Evolutionary conservation across 2,329 filamentous ascomycete genomes (phyloP).

Genomic region (Lachnellula arida): DNA sequence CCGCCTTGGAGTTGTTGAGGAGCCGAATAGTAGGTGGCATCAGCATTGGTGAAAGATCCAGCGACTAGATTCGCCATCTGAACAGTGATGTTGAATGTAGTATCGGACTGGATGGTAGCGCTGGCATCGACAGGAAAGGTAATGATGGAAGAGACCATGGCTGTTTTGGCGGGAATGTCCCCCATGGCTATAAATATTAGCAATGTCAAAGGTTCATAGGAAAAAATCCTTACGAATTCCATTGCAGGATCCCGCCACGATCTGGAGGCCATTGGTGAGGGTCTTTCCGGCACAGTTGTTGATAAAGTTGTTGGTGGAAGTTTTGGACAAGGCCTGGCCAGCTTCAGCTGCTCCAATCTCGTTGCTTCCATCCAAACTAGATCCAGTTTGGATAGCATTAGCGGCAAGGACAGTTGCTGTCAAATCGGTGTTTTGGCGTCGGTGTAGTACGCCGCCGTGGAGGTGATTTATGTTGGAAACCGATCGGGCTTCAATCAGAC

Average conservation of each 20-base stretch:
- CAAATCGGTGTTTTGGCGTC: constrained; percentile 3
- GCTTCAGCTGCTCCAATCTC: constrained; percentile 22
- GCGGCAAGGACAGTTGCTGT: constrained; percentile 20
- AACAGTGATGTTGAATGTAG: constrained; percentile 29
- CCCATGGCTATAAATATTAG: constrained; percentile 30
- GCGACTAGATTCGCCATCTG: constrained; percentile 33
- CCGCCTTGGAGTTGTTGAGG: constrained; percentile 34
- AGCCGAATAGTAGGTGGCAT: constrained; percentile 36
- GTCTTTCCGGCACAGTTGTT: constrained; percentile 34
- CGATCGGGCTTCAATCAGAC: constrained; percentile 19
- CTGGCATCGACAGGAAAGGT: constrained; percentile 19
- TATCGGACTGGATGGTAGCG: constrained; percentile 10
- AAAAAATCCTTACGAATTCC: constrained; percentile 30
- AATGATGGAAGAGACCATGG: constrained; percentile 31
- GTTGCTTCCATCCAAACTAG: constrained; percentile 24
- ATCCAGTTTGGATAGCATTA: constrained; percentile 28
- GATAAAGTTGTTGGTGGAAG: constrained; percentile 33
- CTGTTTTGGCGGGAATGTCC: constrained; percentile 27
- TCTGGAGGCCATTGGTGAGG: constrained; percentile 57
- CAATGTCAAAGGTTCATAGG: neutral
- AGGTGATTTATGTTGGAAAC: constrained; percentile 15
- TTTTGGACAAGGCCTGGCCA: constrained; percentile 26
- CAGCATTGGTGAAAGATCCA: constrained; percentile 37
- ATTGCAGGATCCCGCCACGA: constrained; percentile 57
- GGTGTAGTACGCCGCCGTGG: neutral